Evolutionary conservation across 805 yeast genomes (phyloP).

Genomic region (Myxozyma neotropica): DNA sequence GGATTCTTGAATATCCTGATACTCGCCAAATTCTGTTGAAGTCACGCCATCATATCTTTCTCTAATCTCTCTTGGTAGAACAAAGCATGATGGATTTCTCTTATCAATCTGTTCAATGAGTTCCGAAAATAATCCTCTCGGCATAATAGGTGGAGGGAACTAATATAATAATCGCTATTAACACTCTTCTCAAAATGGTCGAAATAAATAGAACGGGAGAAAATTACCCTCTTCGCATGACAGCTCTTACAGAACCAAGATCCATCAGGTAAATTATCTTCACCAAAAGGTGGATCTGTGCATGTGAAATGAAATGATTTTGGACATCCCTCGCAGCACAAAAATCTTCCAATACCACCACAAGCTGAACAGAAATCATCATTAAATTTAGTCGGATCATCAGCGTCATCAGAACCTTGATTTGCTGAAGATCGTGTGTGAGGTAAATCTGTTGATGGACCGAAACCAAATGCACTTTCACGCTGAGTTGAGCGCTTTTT

Average conservation of each 20-base stretch:
- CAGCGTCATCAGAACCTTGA: slow-evolving; percentile 37
- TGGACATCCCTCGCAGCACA: slow-evolving; percentile 95
- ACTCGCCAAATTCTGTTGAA: slow-evolving; percentile 71
- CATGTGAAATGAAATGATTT: slow-evolving; percentile 89
- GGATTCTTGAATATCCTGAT: slow-evolving; percentile 49
- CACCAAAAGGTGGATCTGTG: slow-evolving; percentile 85
- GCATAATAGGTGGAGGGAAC: slow-evolving; percentile 44
- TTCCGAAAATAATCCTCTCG: slow-evolving; percentile 53
- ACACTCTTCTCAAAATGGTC: slow-evolving; percentile 8
- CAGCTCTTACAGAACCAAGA: slow-evolving; percentile 90
- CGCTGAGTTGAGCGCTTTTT: slow-evolving; percentile 37
- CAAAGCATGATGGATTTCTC: slow-evolving; percentile 66
- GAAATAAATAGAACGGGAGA: not conserved
- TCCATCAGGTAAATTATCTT: slow-evolving; percentile 74
- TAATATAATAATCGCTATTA: slow-evolving; percentile 4
- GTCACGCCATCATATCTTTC: slow-evolving; percentile 73
- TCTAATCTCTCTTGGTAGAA: slow-evolving; percentile 67
- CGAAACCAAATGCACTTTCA: slow-evolving; percentile 51
- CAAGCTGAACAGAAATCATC: slow-evolving; percentile 93
- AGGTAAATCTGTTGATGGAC: slow-evolving; percentile 41
- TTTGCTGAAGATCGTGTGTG: slow-evolving; percentile 40
- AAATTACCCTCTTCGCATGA: slow-evolving; percentile 45
- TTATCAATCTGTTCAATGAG: slow-evolving; percentile 60
- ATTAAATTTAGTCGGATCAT: slow-evolving; percentile 51
- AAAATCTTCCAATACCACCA: slow-evolving; percentile 82